These are phyloP conservation scores for Chrysanthemum lavandulifolium DNA, from an alignment of 129 eudicot species.

Conservation along the genomic window DNA sequence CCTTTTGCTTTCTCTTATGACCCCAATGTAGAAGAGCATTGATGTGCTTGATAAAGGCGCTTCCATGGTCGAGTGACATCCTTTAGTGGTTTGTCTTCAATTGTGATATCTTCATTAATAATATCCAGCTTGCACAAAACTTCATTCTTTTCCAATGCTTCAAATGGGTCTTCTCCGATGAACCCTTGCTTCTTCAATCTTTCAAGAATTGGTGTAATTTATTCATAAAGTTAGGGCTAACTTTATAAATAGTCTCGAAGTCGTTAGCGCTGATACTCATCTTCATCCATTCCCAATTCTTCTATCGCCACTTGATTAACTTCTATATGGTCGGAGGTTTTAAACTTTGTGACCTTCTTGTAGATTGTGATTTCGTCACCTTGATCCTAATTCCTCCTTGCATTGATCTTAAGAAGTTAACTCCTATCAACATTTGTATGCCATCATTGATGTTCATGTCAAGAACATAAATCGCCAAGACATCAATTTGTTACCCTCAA, in stretches of 20 bases:
- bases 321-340: neutral
- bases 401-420: constrained; percentile 8
- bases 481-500: neutral
- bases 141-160: too few relatives aligned
- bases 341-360: neutral
- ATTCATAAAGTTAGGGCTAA: too few relatives aligned
- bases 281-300: neutral
- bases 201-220: too few relatives aligned
- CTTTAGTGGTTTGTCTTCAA: too few relatives aligned
- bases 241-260: too few relatives aligned
- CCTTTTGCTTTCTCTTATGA: neutral
- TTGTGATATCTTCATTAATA: too few relatives aligned
- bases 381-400: neutral
- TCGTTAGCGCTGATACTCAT: neutral
- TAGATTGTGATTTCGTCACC: neutral
- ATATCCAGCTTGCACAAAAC: too few relatives aligned
- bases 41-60: neutral
- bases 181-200: too few relatives aligned
- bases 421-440: neutral
- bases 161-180: too few relatives aligned
- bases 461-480: neutral
- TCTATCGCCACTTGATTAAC: neutral
- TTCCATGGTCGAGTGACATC: too few relatives aligned
- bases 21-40: neutral
- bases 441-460: neutral